Evolutionary conservation across 1,139 yeast genomes (phyloP).

Genomic region (Saccharomyces pastorianus): DNA sequence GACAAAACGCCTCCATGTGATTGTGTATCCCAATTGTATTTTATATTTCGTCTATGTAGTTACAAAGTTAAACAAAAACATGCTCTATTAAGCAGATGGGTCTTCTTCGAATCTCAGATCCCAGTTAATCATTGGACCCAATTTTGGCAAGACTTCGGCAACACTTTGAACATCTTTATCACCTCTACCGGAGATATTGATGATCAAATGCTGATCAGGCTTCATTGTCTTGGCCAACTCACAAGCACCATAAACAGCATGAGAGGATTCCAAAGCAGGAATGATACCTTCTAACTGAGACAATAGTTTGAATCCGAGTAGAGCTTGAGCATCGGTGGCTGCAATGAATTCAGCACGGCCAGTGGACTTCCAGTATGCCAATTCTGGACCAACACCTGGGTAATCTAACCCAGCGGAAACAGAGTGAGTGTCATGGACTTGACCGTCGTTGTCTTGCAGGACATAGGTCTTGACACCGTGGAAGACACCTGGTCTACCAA

Average conservation of each 20-base stretch:
- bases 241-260: slow-evolving; percentile 87
- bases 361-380: slow-evolving; percentile 87
- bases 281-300: slow-evolving; percentile 96
- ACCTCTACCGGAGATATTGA: slow-evolving; percentile 95
- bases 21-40: not conserved
- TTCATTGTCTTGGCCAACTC: slow-evolving; percentile 82
- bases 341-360: slow-evolving; percentile 90
- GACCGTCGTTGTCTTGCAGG: slow-evolving; percentile 86
- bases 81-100: slow-evolving; percentile 17
- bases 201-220: slow-evolving; percentile 72
- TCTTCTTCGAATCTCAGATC: slow-evolving; percentile 74
- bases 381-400: slow-evolving; percentile 99
- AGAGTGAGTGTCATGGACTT: slow-evolving; percentile 94
- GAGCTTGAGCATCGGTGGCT: slow-evolving; percentile 90
- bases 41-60: not conserved
- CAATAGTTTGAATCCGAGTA: slow-evolving; percentile 77
- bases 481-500: slow-evolving; percentile 93
- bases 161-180: slow-evolving; percentile 98
- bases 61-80: not conserved
- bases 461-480: slow-evolving; percentile 96
- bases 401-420: slow-evolving; percentile 97
- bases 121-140: slow-evolving; percentile 92
- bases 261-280: slow-evolving; percentile 96
- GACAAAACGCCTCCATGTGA: not conserved
- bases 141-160: slow-evolving; percentile 81